Evolutionary conservation across 441 rosid species (phyloP).

Genomic region (California macrophylla): DNA sequence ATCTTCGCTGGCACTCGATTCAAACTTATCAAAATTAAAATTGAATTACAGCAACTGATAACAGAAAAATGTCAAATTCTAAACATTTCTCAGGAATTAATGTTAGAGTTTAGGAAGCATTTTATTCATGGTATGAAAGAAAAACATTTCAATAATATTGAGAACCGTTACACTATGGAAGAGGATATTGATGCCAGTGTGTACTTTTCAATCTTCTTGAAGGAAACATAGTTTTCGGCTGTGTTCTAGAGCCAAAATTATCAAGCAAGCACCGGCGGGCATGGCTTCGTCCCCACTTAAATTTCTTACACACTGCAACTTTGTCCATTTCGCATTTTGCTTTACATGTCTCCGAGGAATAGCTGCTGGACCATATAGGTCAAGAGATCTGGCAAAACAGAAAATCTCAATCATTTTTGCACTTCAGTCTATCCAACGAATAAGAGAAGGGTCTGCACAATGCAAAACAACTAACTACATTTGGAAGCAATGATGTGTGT

Average conservation of each 20-base stretch:
- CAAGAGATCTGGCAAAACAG: neutral
- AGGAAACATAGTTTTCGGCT: neutral
- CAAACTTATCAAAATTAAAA: too few species aligned
- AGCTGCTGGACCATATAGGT: neutral
- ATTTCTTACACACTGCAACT: neutral
- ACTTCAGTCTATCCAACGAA: neutral
- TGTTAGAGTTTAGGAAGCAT: neutral
- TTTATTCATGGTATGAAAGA: neutral
- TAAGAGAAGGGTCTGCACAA: neutral
- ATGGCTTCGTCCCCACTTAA: neutral
- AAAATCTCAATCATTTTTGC: neutral
- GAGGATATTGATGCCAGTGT: neutral
- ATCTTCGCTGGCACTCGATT: too few species aligned
- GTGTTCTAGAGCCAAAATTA: neutral
- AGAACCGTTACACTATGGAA: neutral
- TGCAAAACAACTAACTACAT: neutral
- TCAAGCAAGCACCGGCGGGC: neutral
- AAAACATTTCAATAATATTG: neutral
- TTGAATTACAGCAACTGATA: too few species aligned
- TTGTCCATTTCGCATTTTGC: neutral
- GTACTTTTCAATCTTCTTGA: neutral
- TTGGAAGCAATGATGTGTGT: too few species aligned
- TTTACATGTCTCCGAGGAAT: neutral
- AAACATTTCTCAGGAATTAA: neutral
- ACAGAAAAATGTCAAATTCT: too few species aligned